These are phyloP conservation scores for Thuja plicata DNA, from an alignment of 83 land plant genomes.

Conservation along the genomic window DNA sequence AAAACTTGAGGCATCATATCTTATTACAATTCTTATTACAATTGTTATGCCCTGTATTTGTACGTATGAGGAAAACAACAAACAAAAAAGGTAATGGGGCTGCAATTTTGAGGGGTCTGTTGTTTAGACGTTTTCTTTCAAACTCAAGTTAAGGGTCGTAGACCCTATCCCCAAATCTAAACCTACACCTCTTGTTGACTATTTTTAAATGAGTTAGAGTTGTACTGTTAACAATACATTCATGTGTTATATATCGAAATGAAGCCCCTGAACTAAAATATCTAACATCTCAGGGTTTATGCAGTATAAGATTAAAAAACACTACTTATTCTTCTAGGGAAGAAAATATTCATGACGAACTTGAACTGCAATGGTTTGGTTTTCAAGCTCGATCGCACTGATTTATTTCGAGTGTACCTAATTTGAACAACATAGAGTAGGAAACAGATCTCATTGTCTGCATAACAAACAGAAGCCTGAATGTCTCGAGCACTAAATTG, in stretches of 20 bases:
- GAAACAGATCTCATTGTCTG: not conserved
- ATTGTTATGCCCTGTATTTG: too few species aligned
- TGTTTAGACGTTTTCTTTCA: too few species aligned
- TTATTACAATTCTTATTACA: too few species aligned
- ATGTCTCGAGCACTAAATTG: too few species aligned
- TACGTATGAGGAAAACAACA: too few species aligned
- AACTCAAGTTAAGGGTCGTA: not conserved
- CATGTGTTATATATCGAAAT: not conserved
- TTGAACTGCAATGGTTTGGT: not conserved
- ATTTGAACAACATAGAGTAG: not conserved
- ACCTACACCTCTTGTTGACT: not conserved
- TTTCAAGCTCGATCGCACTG: not conserved
- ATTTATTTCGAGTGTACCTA: not conserved
- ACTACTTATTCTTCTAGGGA: not conserved
- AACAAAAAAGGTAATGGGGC: too few species aligned
- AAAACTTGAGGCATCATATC: too few species aligned
- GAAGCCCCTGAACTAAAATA: not conserved
- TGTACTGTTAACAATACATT: not conserved
- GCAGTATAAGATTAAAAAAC: not conserved
- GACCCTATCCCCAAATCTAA: not conserved
- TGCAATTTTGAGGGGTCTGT: too few species aligned
- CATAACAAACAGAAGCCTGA: too few species aligned
- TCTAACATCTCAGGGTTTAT: not conserved
- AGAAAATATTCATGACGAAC: not conserved
- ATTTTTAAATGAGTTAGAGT: not conserved